Percentiles rank a stretch among this genome's conserved stretches.
These are phyloP conservation scores for Geotrichum australiense DNA, from an alignment of 1,139 yeast genomes.

Conservation along the genomic window DNA sequence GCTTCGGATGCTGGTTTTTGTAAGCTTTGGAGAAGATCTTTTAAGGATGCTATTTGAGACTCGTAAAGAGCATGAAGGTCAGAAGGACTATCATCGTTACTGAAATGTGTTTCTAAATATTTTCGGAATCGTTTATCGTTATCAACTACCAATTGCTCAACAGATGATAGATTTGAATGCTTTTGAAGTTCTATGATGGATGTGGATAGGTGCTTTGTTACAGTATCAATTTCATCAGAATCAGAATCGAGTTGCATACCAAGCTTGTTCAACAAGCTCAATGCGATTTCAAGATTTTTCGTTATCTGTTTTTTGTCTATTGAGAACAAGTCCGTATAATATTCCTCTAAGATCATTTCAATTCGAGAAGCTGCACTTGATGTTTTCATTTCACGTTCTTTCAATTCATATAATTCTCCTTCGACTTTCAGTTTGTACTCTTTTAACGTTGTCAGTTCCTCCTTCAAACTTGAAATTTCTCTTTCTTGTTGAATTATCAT, in stretches of 20 bases:
- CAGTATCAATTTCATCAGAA: conserved; percentile 1
- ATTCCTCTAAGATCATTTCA: neutral
- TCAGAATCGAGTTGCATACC: neutral
- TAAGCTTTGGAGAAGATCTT: neutral
- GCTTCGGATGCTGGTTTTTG: neutral
- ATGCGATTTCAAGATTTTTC: conserved; percentile 2
- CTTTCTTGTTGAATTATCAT: conserved; percentile 26
- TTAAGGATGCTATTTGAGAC: neutral
- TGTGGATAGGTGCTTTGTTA: neutral
- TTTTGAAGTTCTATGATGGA: conserved; percentile 1
- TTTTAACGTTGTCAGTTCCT: conserved; percentile 8
- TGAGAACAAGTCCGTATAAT: neutral
- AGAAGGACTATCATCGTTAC: too few relatives aligned
- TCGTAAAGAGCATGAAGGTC: neutral
- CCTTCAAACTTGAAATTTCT: conserved; percentile 11
- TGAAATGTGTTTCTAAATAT: conserved; percentile 5
- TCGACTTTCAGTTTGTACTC: neutral
- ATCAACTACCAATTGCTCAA: neutral
- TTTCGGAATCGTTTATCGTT: conserved; percentile 8
- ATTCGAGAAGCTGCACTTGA: conserved; percentile 14
- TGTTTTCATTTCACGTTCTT: conserved; percentile 29
- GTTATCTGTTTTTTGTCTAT: conserved; percentile 1
- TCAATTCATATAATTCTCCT: conserved; percentile 24
- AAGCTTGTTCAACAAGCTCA: neutral
- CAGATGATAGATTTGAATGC: neutral